phyloP scores from a whole-genome alignment of 495 filamentous ascomycete genomes.

The Aspergillus affinis region DNA sequence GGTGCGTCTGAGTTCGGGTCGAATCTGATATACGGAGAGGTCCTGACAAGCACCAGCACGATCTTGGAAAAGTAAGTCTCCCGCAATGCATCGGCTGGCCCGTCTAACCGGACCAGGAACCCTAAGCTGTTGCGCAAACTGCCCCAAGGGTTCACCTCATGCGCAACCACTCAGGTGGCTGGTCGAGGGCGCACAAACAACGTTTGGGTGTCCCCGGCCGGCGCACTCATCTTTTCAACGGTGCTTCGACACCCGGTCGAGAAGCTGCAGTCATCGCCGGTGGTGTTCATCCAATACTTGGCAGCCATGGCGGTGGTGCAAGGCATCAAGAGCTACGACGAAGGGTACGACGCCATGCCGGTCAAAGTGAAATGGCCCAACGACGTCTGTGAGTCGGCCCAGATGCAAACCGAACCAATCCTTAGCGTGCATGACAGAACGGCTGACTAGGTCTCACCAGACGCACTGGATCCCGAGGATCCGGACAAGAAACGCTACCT shows the following conservation, averaged over 20 bases:
- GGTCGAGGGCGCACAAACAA: conserved; percentile 91
- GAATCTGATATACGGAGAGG: conserved; percentile 82
- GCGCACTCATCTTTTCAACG: conserved; percentile 81
- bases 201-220: conserved; percentile 91
- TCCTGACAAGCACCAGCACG: conserved; percentile 91
- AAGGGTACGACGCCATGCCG: conserved; percentile 69
- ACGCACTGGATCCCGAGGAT: conserved; percentile 70
- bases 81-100: neutral
- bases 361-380: conserved; percentile 98
- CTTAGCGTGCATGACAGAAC: neutral
- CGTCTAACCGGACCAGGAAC: conserved; percentile 57
- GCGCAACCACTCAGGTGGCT: conserved; percentile 87
- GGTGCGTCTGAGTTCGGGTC: conserved; percentile 70
- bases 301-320: conserved; percentile 86
- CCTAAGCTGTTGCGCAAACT: conserved; percentile 70
- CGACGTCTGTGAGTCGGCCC: conserved; percentile 64
- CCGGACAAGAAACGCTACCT: conserved; percentile 63
- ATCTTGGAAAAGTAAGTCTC: conserved; percentile 82
- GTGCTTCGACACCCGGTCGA: conserved; percentile 77
- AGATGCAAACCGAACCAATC: neutral
- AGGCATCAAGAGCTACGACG: conserved; percentile 77
- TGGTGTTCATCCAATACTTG: conserved; percentile 93
- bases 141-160: conserved; percentile 80
- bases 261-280: conserved; percentile 69
- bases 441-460: conserved; percentile 29